A percentile compares a stretch with the other conserved stretches of the same genome.
phyloP scores from a whole-genome alignment of 2,329 filamentous ascomycete genomes.

The Plenodomus biglobosus region DNA sequence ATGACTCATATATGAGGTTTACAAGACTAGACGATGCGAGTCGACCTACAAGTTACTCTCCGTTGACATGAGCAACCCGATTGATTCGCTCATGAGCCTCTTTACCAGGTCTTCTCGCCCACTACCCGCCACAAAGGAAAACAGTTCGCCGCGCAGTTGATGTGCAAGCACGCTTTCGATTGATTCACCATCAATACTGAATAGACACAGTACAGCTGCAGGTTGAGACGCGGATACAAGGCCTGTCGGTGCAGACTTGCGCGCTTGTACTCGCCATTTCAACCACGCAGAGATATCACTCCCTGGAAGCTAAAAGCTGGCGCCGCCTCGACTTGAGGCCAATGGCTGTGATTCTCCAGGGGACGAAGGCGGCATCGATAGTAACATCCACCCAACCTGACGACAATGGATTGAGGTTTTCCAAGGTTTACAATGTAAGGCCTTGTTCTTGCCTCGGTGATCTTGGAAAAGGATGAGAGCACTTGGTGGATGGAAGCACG shows the following conservation, averaged over 20 bases:
- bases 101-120: too few species aligned
- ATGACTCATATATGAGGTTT: constrained; percentile 20
- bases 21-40: constrained; percentile 12
- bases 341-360: neutral
- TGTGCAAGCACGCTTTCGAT: too few species aligned
- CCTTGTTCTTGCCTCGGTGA: too few species aligned
- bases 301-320: neutral
- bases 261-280: neutral
- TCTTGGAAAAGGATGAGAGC: too few species aligned
- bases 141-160: neutral
- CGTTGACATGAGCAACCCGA: constrained; percentile 9
- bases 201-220: too few species aligned
- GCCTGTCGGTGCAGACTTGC: neutral
- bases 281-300: neutral
- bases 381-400: too few species aligned
- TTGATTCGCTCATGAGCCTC: neutral
- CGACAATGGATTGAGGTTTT: too few species aligned
- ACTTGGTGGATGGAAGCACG: too few species aligned
- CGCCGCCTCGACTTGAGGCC: neutral
- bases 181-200: too few species aligned
- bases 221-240: neutral
- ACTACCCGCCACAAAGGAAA: neutral
- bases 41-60: constrained; percentile 28
- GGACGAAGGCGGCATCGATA: too few species aligned
- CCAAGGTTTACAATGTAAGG: too few species aligned